Conservation (phyloP, 2,329 filamentous ascomycete genomes). For the Pseudogymnoascus sp. region DNA sequence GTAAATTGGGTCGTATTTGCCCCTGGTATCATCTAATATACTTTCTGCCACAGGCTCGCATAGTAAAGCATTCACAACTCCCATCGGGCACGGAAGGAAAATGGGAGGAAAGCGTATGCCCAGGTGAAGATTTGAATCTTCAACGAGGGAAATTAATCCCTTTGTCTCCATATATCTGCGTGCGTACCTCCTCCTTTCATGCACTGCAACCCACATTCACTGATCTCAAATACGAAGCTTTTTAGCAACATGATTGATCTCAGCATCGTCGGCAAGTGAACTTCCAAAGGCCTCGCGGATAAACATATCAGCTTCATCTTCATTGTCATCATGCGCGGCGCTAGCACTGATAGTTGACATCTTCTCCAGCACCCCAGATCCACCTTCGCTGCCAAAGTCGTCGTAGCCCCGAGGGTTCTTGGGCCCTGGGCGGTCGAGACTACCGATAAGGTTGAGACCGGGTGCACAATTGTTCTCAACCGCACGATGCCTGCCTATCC, state of each 20-base stretch:
- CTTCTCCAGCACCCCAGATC: neutral
- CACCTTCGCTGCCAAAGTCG: neutral
- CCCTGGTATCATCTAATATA: neutral
- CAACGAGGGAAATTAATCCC: neutral
- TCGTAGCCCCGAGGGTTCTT: neutral
- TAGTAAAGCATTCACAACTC: neutral
- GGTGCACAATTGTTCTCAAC: neutral
- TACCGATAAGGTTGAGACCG: neutral
- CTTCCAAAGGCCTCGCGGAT: neutral
- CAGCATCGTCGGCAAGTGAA: neutral
- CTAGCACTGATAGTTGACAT: slow-evolving; percentile 8
- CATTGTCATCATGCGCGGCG: neutral
- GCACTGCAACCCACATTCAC: neutral
- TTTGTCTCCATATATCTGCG: neutral
- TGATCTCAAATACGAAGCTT: neutral
- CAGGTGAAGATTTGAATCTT: neutral
- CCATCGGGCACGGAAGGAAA: neutral
- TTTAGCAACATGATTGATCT: neutral
- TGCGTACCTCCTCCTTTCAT: neutral
- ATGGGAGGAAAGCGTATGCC: neutral
- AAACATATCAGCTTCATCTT: slow-evolving; percentile 1
- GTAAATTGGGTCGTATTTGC: neutral
- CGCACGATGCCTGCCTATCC: neutral
- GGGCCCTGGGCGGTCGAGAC: neutral
- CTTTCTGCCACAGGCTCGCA: neutral